Evolutionary conservation across 371 early-diverging fungal genomes (phyloP), one percentile per base, ranked within the genome.

Genomic region (Circinella minor): DNA sequence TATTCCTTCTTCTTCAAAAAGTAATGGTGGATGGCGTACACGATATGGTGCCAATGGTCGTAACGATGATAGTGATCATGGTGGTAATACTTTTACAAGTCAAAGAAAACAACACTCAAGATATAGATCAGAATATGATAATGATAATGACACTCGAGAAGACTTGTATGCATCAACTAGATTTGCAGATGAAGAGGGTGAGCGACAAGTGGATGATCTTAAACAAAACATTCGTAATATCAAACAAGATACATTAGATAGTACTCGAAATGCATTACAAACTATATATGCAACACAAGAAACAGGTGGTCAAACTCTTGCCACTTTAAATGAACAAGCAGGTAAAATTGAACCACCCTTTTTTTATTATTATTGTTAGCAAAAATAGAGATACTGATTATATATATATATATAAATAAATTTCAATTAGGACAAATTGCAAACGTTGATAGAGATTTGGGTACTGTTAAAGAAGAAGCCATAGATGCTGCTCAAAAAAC

Each of bases 401-500:
- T 15, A 47, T 47, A 47, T 15, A 11, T 47, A 15, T 11, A 47
- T 9, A 47, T 47, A 47, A 1, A 15, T 11, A 11, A 1, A 1
- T 11, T 47, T 47, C 15, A 47, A 47, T 51, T 75, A 90, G 27
- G 85, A 87, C 68, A 92, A 91, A 83, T 95, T 34, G 86, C 89
- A 67, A 85, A 86, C 64, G 83, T 92, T 43, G 91, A 93, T 69
- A 80, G 89, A 47, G 87, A 88, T 61, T 76, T 95, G 60, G 94
- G 94, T 67, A 68, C 84, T 65, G 88, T 93, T 57, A 90, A 89
- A 60, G 81, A 88, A 18, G 84, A 91, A 74, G 89, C 92, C 9
- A 89, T 92, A 66, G 82, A 87, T 63, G 89, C 93, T 14, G 85
- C 90, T n/a, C 83, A 88, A n/a, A 88, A 92, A 72, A 88, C 94